Conservation (phyloP, 2,329 filamentous ascomycete genomes). For the Pseudocercospora macadamiae region DNA sequence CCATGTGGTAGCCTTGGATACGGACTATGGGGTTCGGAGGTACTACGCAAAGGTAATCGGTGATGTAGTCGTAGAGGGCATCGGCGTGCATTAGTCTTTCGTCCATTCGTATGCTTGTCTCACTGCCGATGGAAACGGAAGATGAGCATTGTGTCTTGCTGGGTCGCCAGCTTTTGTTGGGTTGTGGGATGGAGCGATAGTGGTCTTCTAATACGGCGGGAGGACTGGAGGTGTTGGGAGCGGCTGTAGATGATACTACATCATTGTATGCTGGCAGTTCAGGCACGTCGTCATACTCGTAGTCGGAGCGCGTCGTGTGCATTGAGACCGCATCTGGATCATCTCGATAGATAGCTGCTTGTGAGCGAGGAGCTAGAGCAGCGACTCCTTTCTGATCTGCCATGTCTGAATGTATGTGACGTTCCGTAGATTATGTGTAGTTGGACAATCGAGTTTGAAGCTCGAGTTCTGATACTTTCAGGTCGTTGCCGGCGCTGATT, state of each 20-base stretch:
- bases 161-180: constrained; percentile 8
- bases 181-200: constrained; percentile 25
- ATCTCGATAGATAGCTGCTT: constrained; percentile 25
- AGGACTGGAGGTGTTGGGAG: background rate
- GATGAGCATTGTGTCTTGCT: constrained; percentile 14
- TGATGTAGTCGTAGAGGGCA: constrained; percentile 31
- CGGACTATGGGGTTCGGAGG: constrained; percentile 30
- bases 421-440: too few relatives aligned
- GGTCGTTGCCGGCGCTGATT: background rate
- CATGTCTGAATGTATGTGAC: background rate
- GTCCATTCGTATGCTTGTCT: constrained; percentile 35
- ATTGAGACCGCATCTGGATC: constrained; percentile 34
- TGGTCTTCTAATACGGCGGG: constrained; percentile 18
- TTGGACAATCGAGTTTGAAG: too few relatives aligned
- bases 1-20: constrained; percentile 34
- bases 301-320: constrained; percentile 34
- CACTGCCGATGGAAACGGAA: constrained; percentile 21
- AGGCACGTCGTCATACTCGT: constrained; percentile 33
- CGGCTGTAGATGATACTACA: constrained; percentile 25
- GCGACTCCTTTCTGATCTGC: constrained; percentile 18
- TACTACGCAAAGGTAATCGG: constrained; percentile 26
- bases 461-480: too few relatives aligned
- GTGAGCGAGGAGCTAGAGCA: constrained; percentile 7
- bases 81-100: constrained; percentile 28
- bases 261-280: constrained; percentile 35